Base-by-base conservation (phyloP, 768 basidiomycete species). In the Hypholoma fasciculare region DNA sequence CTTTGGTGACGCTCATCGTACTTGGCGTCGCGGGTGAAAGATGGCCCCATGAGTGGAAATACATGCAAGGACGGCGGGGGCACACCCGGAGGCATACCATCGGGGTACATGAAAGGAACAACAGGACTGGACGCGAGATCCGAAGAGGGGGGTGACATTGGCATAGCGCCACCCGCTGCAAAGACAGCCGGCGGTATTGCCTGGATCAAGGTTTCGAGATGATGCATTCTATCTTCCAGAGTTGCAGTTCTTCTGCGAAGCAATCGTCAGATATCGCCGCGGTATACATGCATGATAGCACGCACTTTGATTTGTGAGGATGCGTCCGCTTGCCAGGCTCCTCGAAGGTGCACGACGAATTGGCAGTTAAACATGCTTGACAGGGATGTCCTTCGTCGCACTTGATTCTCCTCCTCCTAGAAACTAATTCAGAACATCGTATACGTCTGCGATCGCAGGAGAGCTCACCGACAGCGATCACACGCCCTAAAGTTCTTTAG, bases 371-470 rank as follows among this genome's bases (percentile, higher is more conserved):
- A 71, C 92, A 94, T 12, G 91, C 90, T 73, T 93, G 90, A 71
- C 91, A 94, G 36, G 92, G 92, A 67, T 92, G 90, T 0, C 92
- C 92, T 69, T 94, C 92, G 64, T 94, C 92, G 67, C 92, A 94
- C 65, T 90, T 91, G 69, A 94, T 94, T 66, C 92, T 78, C 65
- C 92, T 79, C 54, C 91, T 89, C 17, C 91, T 93, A 63, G 6
- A 62, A 48, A 47, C 36, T 50, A 34, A 43, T 52, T 61, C 36
- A 62, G 56, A 42, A 39, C 50, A 38, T 7, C 48, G 26, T 34
- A 23, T n/a, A 46, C 36, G 44, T 16, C 48, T 63, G 44, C 63
- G 59, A 58, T 60, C 40, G 30, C 47, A 40, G 46, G 58, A 34
- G 36, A 62, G 64, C 89, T 81, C 76, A 93, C 90, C 92, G 85